Evolutionary conservation across 176 grass and related monocot genomes (phyloP), one percentile per base, ranked within the genome.

Genomic region (Poa annua): DNA sequence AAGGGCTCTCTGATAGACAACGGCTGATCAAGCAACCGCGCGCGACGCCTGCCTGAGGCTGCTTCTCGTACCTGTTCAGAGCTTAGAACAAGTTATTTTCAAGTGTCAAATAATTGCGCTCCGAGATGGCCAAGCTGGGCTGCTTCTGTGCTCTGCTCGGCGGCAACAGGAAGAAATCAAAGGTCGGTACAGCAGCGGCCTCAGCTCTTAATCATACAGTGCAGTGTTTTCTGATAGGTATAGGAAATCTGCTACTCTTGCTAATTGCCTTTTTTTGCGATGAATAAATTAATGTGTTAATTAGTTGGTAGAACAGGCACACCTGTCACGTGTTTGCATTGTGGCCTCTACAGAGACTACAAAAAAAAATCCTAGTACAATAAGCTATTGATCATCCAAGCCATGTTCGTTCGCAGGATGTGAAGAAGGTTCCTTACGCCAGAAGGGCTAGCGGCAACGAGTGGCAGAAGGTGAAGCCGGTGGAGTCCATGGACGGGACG

Each of bases 101-200:
- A 45, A 34, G 39, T 24, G 34, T n/a, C n/a, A n/a, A n/a, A n/a
- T n/a, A n/a, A n/a, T n/a, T n/a, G n/a, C n/a, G n/a, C n/a, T n/a
- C n/a, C n/a, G n/a, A n/a, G 88, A 98, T 96, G 93, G 47, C 88
- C 16, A 96, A 47, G 81, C 85, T 94, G 49, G 66, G 48, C 72
- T 99, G 96, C 80, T 96, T 96, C 83, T 81, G 68, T 42, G 63
- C 65, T 51, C 89, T 98, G 63, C 85, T 93, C 51, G 60, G 53
- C 35, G 78, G 80, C 39, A 90, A 79, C 83, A 82, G 82, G 77
- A 92, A 92, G 78, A 90, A 83, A 89, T 84, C 75, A 2, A 88
- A 92, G 80, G 93, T 95, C 22, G 66, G 62, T 35, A 65, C 62
- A n/a, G 66, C 2, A 61, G 38, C 75, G 26, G 8, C 48, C 4